Evolutionary conservation across 257 asterid genomes (phyloP), one percentile per base, ranked within the genome.

Genomic region (Nemophila menziesii): DNA sequence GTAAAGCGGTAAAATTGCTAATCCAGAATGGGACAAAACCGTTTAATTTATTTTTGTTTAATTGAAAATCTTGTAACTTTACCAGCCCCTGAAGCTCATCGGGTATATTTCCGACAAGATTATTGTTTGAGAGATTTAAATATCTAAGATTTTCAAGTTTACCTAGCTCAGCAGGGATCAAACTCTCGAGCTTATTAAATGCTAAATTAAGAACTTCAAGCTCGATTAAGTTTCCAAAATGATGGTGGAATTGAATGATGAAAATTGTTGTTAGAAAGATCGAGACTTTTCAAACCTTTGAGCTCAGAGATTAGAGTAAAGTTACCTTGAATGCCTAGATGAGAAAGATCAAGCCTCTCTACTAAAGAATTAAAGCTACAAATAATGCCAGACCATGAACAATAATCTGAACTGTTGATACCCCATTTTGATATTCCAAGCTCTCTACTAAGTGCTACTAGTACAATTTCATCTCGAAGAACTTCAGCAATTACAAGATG

Each of bases 181-280:
- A 51, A 50, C 83, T 78, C 11, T 23, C 72, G 49, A 87, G 78
- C 43, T 51, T 67, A 39, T 87, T 87, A 60, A 78, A 80, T 0
- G 97, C 82, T 21, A 87, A 77, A 77, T 87, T 95, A 62, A 87
- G 97, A 74, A 73, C 77, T 59, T 77, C 79, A 54, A 89, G 94
- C 57, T 64, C 61, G 22, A 79, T 58, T 44, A 89, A 67, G 24
- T 74, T 67, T 23, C 77, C 86, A 42, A 68, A 89, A 66, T 20
- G 69, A 64, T 39, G 66, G 59, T 46, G 94, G 94, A 22, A 89
- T 89, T 14, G 53, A 22, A 52, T 93, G 94, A 44, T 59, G 77
- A 53, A 89, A 84, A 49, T 69, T 72, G 73, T 89, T 89, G 62
- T 48, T 33, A 22, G 98, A 89, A 60, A 89, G 93, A 69, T 81